Conservation (phyloP, 164 flowering plant genomes). For the Amborella trichopoda region DNA sequence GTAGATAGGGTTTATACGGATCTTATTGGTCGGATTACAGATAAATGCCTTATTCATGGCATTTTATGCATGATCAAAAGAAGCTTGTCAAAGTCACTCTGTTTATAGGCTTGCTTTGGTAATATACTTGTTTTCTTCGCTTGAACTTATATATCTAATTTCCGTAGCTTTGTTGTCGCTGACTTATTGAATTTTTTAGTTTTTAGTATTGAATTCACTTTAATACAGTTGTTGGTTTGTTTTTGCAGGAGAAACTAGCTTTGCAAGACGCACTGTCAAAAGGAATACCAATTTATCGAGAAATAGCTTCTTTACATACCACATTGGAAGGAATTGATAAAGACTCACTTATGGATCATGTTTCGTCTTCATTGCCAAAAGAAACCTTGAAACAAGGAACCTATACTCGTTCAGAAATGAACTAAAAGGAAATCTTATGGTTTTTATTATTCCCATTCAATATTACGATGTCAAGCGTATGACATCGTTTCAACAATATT, state of each 20-base stretch:
- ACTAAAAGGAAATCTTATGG: constrained; percentile 76
- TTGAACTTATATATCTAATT: neutral
- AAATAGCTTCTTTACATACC: constrained; percentile 45
- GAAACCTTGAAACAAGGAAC: constrained; percentile 59
- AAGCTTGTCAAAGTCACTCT: constrained; percentile 81
- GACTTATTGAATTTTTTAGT: neutral
- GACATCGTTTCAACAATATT: no score
- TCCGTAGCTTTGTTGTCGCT: neutral
- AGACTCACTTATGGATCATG: constrained; percentile 67
- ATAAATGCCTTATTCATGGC: constrained; percentile 94
- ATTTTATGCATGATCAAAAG: constrained; percentile 89
- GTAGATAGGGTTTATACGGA: no score
- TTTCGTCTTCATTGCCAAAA: constrained; percentile 77
- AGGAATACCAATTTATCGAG: constrained; percentile 72
- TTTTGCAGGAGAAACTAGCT: constrained; percentile 84
- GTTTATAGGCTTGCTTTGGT: constrained; percentile 93
- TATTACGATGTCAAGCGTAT: no score
- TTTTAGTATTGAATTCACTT: no score
- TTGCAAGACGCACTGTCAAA: constrained; percentile 85
- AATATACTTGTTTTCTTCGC: constrained; percentile 4
- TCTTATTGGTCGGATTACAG: constrained; percentile 35
- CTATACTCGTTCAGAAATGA: constrained; percentile 56
- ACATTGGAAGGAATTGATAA: constrained; percentile 60
- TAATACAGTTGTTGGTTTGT: no score
- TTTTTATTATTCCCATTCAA: no score